Evolutionary conservation across 495 filamentous ascomycete species (phyloP), one percentile per base, ranked within the genome.

Genomic region (Aspergillus baeticus): DNA sequence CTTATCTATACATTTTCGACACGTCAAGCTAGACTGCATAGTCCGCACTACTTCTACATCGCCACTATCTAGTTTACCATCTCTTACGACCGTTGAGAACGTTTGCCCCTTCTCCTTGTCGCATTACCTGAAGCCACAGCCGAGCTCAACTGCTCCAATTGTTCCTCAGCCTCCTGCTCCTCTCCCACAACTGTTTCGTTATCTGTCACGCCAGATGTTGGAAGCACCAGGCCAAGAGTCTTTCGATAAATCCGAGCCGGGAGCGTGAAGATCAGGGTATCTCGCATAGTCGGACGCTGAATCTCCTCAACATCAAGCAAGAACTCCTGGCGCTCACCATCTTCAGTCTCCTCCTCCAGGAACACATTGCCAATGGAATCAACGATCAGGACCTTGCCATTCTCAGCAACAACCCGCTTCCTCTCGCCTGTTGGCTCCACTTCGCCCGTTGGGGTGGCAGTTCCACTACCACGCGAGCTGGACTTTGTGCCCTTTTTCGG

Each of bases 351-450:
- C 58, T 96, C 89, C 64, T 97, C 91, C 13, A 98, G 76, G 70
- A 87, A 98, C 21, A 98, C 94, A 66, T 95, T 91, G 6, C 94
- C 94, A 15, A 85, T 74, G 0, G 89, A 89, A 71, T 98, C 94
- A 6, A 98, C 94, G 57, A 98, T 87, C 36, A 98, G 70, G 0
- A 94, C 79, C 74, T 98, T 98, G 38, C 94, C 94, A 66, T 98
- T 98, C 77, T 96, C 88, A 2, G 92, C 92, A 22, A 91, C 81
- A 17, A 98, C 88, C 10, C 85, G 75, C 80, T 91, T 93, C 71
- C 87, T 90, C 36, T 87, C 76, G 2, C 91, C 90, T 58, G 81
- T 62, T 58, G 88, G 62, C 68, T 79, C 68, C 51, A 77, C 67
- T 39, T 80, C 80, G 5, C 75, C 76, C 10, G 75, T 68, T 0